These are phyloP conservation scores for Circinella umbellata DNA, from an alignment of 371 early-diverging fungal species.

Conservation along the genomic window DNA sequence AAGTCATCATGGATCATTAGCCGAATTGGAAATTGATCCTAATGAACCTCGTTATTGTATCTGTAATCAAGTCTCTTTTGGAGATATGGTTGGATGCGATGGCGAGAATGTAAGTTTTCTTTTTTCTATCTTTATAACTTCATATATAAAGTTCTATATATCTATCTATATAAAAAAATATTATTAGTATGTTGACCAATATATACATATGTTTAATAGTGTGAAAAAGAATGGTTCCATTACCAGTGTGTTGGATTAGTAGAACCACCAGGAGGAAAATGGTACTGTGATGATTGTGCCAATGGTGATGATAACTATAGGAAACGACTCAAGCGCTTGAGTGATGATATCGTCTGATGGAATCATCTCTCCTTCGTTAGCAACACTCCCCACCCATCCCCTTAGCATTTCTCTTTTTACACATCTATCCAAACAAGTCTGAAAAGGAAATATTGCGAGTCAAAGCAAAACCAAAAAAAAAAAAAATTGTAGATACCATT, in stretches of 20 bases:
- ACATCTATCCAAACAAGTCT: too few relatives aligned
- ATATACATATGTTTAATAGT: conserved; percentile 48
- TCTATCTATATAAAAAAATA: too few relatives aligned
- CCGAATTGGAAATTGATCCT: conserved; percentile 88
- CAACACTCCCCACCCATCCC: conserved; percentile 2
- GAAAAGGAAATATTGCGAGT: too few relatives aligned
- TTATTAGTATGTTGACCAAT: not conserved
- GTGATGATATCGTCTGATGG: conserved; percentile 16
- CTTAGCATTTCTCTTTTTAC: not conserved
- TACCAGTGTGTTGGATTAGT: conserved; percentile 89
- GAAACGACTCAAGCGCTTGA: conserved; percentile 33
- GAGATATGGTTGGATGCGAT: conserved; percentile 99
- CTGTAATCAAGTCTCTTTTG: conserved; percentile 94
- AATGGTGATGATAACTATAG: conserved; percentile 33
- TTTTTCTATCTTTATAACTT: not conserved
- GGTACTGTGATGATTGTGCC: conserved; percentile 84
- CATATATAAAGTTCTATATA: not conserved
- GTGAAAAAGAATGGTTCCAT: conserved; percentile 96
- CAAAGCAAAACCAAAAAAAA: not conserved
- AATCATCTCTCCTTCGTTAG: too few relatives aligned
- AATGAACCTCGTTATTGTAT: conserved; percentile 96
- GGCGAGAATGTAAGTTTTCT: conserved; percentile 73
- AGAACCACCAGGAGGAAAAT: conserved; percentile 87
- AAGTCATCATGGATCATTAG: conserved; percentile 26
- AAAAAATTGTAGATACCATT: conserved; percentile 8